phyloP scores from a whole-genome alignment of 495 filamentous ascomycete species.

The Aspergillus heteromorphus region DNA sequence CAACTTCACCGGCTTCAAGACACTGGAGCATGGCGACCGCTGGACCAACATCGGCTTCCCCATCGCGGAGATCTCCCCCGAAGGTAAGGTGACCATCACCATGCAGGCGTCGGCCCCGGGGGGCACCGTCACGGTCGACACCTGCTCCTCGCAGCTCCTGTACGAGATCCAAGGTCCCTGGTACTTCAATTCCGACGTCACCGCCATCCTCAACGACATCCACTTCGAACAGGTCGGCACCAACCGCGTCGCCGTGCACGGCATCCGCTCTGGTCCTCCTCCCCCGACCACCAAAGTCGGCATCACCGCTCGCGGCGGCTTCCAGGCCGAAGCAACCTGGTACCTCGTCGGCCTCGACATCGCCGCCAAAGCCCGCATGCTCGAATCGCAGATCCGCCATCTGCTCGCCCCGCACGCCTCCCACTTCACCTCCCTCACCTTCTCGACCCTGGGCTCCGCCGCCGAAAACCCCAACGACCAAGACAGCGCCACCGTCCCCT shows the following conservation, averaged over 20 bases:
- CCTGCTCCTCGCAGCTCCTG: slow-evolving; percentile 49
- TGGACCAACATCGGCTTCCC: slow-evolving; percentile 52
- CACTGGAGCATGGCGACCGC: slow-evolving; percentile 24
- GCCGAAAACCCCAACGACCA: slow-evolving; percentile 27
- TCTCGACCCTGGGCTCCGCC: slow-evolving; percentile 29
- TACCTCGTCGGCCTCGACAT: slow-evolving; percentile 36
- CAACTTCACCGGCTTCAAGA: slow-evolving; percentile 54
- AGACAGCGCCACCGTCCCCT: slow-evolving; percentile 32
- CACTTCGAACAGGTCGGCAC: slow-evolving; percentile 30
- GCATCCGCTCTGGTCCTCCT: slow-evolving; percentile 38
- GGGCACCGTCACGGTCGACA: slow-evolving; percentile 42
- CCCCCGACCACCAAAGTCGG: slow-evolving; percentile 50
- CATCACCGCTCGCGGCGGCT: slow-evolving; percentile 42
- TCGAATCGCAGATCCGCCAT: slow-evolving; percentile 30
- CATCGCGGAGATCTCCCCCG: slow-evolving; percentile 50
- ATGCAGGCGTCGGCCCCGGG: slow-evolving; percentile 32
- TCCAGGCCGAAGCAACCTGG: slow-evolving; percentile 36
- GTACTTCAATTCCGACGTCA: slow-evolving; percentile 56
- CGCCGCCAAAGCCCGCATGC: slow-evolving; percentile 34
- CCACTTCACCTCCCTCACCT: slow-evolving; percentile 27
- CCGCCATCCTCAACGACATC: slow-evolving; percentile 44
- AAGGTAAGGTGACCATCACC: slow-evolving; percentile 44
- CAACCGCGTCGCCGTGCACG: slow-evolving; percentile 38
- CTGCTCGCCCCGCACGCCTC: slow-evolving; percentile 17
- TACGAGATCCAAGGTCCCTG: slow-evolving; percentile 58